Conservation (phyloP, 73 alveolate species). For the Diophrys sp. region DNA sequence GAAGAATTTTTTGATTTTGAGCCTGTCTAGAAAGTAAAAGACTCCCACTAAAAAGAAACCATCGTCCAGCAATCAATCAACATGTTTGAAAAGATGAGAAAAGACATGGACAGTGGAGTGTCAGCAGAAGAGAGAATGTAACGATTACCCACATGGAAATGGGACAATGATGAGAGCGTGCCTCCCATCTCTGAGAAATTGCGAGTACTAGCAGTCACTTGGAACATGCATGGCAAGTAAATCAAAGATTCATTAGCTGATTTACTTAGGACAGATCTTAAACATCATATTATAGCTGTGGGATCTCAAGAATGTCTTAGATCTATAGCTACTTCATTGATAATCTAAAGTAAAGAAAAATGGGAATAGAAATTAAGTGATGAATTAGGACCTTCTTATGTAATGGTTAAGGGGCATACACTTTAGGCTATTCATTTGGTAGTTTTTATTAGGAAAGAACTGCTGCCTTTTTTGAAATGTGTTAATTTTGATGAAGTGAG, state of each 20-base stretch:
- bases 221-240: conserved; percentile 80
- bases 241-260: conserved; percentile 31
- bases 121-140: not conserved
- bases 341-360: conserved; percentile 69
- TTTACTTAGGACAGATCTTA: conserved; percentile 46
- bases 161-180: conserved; percentile 2
- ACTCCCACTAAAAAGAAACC: not conserved
- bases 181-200: conserved; percentile 29
- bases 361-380: conserved; percentile 67
- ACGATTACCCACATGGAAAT: not conserved
- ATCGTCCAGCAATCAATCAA: not conserved
- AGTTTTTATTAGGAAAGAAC: conserved; percentile 58
- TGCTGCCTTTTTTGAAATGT: conserved; percentile 61
- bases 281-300: conserved; percentile 80
- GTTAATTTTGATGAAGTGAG: conserved; percentile 67
- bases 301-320: conserved; percentile 92
- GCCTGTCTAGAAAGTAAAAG: not conserved
- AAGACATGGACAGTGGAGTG: not conserved
- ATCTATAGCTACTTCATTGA: conserved; percentile 76
- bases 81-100: not conserved
- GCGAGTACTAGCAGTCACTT: conserved; percentile 58
- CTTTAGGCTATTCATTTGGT: conserved; percentile 86
- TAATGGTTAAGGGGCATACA: conserved; percentile 62
- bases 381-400: conserved; percentile 68
- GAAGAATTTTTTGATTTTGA: not conserved